A percentile compares a stretch with the other conserved stretches of the same genome.
Evolutionary conservation across 306 rosid genomes (phyloP).

Genomic region (Bauhinia variegata): DNA sequence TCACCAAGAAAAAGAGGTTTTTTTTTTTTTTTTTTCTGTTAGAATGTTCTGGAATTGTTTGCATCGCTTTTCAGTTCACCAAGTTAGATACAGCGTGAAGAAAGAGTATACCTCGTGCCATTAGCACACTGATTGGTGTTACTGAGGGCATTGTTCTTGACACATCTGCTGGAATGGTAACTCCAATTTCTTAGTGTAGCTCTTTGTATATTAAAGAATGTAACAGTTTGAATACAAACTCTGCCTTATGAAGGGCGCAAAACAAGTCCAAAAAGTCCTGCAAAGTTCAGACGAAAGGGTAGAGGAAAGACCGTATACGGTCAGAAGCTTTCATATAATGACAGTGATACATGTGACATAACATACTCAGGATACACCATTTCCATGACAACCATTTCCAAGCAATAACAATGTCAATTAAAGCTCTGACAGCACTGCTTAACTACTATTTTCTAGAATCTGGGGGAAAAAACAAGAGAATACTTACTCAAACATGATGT

Average conservation of each 20-base stretch:
- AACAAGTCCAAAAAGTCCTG: slow-evolving; percentile 12
- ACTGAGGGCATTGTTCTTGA: slow-evolving; percentile 17
- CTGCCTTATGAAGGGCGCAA: slow-evolving; percentile 14
- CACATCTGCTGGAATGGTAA: slow-evolving; percentile 13
- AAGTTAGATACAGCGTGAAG: neutral
- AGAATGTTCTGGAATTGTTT: neutral
- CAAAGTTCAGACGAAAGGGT: slow-evolving; percentile 15
- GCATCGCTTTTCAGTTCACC: slow-evolving; percentile 17
- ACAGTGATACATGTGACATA: neutral
- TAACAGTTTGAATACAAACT: slow-evolving; percentile 18
- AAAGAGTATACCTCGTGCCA: slow-evolving; percentile 27
- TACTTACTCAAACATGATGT: slow-evolving; percentile 27
- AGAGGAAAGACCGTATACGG: neutral
- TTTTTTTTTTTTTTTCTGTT: too few relatives aligned
- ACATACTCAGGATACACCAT: neutral
- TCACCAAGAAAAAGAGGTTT: too few relatives aligned
- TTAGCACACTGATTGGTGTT: slow-evolving; percentile 17
- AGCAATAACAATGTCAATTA: neutral
- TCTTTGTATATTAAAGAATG: slow-evolving; percentile 4
- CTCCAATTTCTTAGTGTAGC: slow-evolving; percentile 23
- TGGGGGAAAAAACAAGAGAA: neutral
- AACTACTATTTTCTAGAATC: slow-evolving; percentile 18
- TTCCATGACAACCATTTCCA: slow-evolving; percentile 8
- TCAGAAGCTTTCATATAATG: neutral
- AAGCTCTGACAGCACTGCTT: slow-evolving; percentile 1